These are phyloP conservation scores for Aurifilum marmelostoma DNA, from an alignment of 2,329 filamentous ascomycete species.

Conservation along the genomic window DNA sequence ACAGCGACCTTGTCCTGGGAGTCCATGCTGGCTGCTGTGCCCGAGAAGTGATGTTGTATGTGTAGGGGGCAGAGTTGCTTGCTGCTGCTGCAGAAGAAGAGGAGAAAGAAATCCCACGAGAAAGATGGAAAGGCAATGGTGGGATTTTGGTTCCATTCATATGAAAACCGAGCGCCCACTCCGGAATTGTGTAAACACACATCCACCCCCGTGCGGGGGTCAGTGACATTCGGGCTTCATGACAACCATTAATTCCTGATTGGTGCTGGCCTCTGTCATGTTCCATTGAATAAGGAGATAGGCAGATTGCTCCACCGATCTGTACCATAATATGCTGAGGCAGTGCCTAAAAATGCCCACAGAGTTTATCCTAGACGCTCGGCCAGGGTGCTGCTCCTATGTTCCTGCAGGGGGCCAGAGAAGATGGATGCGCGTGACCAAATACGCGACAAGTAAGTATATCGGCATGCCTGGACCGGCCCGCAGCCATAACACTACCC, in stretches of 20 bases:
- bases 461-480: no score
- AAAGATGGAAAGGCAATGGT: neutral
- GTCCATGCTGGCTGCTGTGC: neutral
- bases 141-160: neutral
- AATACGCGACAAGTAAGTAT: neutral
- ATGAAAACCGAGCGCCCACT: neutral
- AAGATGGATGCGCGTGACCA: neutral
- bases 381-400: neutral
- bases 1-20: conserved; percentile 9
- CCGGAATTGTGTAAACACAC: neutral
- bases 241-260: conserved; percentile 2
- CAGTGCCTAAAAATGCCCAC: neutral
- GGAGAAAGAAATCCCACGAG: no score
- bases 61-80: neutral
- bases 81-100: neutral
- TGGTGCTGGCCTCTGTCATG: neutral
- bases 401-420: neutral
- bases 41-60: neutral
- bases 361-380: neutral
- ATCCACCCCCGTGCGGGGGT: neutral
- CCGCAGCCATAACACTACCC: neutral
- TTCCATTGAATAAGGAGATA: conserved; percentile 1
- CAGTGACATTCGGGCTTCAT: conserved; percentile 1
- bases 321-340: neutral
- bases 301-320: conserved; percentile 8